phyloP scores from a whole-genome alignment of 768 basidiomycete genomes.

The Boletus eberwhitei region DNA sequence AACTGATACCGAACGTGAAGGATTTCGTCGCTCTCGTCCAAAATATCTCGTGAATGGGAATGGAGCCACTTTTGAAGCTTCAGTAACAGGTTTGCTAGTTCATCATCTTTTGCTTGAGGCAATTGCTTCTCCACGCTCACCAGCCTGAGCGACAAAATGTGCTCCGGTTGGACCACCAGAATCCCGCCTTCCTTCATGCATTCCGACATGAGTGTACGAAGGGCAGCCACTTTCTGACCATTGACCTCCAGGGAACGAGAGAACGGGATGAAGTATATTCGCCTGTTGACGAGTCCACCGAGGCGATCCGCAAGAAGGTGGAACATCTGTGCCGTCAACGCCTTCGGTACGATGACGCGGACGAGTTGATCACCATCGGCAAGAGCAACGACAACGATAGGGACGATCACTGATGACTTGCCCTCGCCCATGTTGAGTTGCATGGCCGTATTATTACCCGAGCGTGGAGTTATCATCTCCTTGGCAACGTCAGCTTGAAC shows the following conservation, averaged over 20 bases:
- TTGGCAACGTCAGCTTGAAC: constrained; percentile 41
- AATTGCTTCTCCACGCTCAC: constrained; percentile 41
- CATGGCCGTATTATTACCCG: constrained; percentile 35
- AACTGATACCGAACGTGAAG: constrained; percentile 37
- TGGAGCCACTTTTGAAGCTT: constrained; percentile 27
- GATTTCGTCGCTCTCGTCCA: constrained; percentile 32
- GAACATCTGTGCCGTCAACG: constrained; percentile 47
- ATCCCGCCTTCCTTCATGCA: constrained; percentile 42
- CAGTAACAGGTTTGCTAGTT: constrained; percentile 21
- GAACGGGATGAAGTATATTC: constrained; percentile 50
- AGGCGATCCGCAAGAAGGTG: constrained; percentile 43
- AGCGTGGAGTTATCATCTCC: constrained; percentile 45
- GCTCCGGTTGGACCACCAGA: constrained; percentile 51
- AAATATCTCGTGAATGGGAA: constrained; percentile 23
- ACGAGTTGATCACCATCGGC: constrained; percentile 43
- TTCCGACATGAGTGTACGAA: constrained; percentile 34
- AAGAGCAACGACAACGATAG: constrained; percentile 38
- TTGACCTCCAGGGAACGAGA: constrained; percentile 36
- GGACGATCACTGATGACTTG: constrained; percentile 48
- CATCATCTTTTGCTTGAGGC: neutral
- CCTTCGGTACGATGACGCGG: constrained; percentile 50
- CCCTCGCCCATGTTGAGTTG: constrained; percentile 63
- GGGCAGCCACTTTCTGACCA: constrained; percentile 11
- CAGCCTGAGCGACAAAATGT: constrained; percentile 49
- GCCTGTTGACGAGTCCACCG: constrained; percentile 43